Base-by-base conservation (phyloP, 1,139 yeast genomes). In the Casaregolazyma lundiana region DNA sequence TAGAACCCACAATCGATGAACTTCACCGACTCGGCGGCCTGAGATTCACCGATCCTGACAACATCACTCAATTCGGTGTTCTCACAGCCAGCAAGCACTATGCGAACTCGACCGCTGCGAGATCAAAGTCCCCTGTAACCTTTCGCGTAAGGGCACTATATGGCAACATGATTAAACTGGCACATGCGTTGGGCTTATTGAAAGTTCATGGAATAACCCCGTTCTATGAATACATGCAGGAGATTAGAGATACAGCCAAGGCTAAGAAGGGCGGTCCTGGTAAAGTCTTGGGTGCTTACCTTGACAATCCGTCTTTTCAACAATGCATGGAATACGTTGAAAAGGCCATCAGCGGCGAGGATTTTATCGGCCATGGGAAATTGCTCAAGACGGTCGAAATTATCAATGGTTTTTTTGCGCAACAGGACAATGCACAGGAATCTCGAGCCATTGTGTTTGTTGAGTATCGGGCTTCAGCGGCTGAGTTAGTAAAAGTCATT, bases 361-460 rank as follows among this genome's bases (percentile, higher is more conserved):
- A 53, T 0, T 76, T 71, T 45, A 61, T 77, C 7, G 79, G 96
- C 6, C 98, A 92, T 66, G 87, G 89, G 1, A 92, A 92, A 59
- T 67, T 90, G 30, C 79, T 76, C 43, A 72, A 76, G 38, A 60
- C 87, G 43, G 69, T 80, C 37, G 76, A 76, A 8, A 85, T 84
- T 54, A 62, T 89, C 37, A 60, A 65, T 1, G 65, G 64, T 1
- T 89, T 87, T 59, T 81, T 84, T 49, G 38, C 29, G n/a, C 17
- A 35, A 11, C 20, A 32, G 13, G 24, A 43, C 7, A 22, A 16
- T n/a, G 35, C 18, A 16, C 21, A 15, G 16, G 37, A 35, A 11
- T 85, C 96, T 1, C 76, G 87, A 53, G 95, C 84, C 1, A 92
- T 92, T 43, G 75, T 92, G 0, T 92, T 92, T 61, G 86, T 96